Percentiles rank a stretch among this genome's conserved stretches.
phyloP scores from a whole-genome alignment of 352 stramenopile genomes.

The Pythium myriotylum region DNA sequence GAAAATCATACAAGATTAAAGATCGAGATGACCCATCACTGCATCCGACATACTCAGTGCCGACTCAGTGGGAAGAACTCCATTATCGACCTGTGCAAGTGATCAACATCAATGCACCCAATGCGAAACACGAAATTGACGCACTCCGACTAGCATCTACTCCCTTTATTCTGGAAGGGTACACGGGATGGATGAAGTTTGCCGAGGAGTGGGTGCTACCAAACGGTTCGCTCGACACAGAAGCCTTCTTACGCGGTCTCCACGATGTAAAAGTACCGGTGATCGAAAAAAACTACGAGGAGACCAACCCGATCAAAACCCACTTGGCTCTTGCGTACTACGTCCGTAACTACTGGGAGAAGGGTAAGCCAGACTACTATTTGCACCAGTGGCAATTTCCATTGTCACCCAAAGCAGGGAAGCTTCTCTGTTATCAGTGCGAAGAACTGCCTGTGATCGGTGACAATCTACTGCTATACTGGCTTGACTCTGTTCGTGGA shows the following conservation, averaged over 20 bases:
- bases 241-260: constrained; percentile 65
- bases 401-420: constrained; percentile 66
- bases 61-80: constrained; percentile 72
- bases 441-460: constrained; percentile 89
- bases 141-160: constrained; percentile 67
- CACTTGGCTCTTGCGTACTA: constrained; percentile 71
- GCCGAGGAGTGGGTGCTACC: constrained; percentile 63
- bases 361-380: constrained; percentile 86
- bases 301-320: constrained; percentile 77
- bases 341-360: constrained; percentile 83
- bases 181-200: constrained; percentile 69
- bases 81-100: constrained; percentile 65
- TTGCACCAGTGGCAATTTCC: constrained; percentile 97
- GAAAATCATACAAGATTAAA: constrained; percentile 16
- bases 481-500: constrained; percentile 84
- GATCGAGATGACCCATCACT: constrained; percentile 20
- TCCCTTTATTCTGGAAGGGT: constrained; percentile 72
- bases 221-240: constrained; percentile 55
- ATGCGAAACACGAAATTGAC: constrained; percentile 60
- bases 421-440: constrained; percentile 85
- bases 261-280: constrained; percentile 81
- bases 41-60: constrained; percentile 63
- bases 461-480: constrained; percentile 92
- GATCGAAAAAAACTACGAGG: constrained; percentile 79
- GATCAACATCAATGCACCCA: constrained; percentile 59